Evolutionary conservation across 345 rosid species (phyloP), one percentile per base, ranked within the genome.

Genomic region (Bruguiera gymnorhiza): DNA sequence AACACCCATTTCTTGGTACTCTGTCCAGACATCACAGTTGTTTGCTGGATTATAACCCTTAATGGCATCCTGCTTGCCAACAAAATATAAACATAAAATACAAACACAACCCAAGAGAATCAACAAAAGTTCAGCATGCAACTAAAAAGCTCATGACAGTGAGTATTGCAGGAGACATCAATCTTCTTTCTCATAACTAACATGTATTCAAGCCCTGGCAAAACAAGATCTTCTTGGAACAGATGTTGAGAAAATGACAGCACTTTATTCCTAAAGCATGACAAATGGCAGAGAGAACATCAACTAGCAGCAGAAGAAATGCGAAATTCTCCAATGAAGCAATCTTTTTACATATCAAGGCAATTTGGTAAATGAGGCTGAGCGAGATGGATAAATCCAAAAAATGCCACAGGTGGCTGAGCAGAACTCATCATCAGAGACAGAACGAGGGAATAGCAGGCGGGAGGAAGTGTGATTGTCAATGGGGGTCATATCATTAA

Each of bases 11-110:
- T 86, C 88, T 48, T 83, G 83, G 77, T 84, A 86, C 69, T 88
- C 93, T 53, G 83, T 78, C 93, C 88, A 86, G 16, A 88, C 70
- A 67, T 86, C 90, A 70, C 90, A 78, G 7, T 55, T 54, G 69
- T 86, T 83, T 60, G 70, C 68, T 60, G 60, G 62, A 54, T 48
- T 70, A 62, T 54, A 65, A 39, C 85, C 88, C 68, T 80, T 83
- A 43, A 81, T 70, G 67, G 80, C 83, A 73, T 66, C 86, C 93
- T 84, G 80, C 57, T 56, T 15, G 69, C 34, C 39, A 70, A 72
- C 58, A 60, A 56, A 16, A 54, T 24, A 36, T 10, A 18, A 27
- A 57, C 23, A 68, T 16, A 36, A 73, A 58, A 66, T 24, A 9
- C 32, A 36, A 29, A 34, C 9, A 43, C 34, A 32, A n/a, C 20